A percentile compares a stretch with the other conserved stretches of the same genome.
phyloP scores from a whole-genome alignment of 345 rosid genomes.

The Aurinia saxatilis region DNA sequence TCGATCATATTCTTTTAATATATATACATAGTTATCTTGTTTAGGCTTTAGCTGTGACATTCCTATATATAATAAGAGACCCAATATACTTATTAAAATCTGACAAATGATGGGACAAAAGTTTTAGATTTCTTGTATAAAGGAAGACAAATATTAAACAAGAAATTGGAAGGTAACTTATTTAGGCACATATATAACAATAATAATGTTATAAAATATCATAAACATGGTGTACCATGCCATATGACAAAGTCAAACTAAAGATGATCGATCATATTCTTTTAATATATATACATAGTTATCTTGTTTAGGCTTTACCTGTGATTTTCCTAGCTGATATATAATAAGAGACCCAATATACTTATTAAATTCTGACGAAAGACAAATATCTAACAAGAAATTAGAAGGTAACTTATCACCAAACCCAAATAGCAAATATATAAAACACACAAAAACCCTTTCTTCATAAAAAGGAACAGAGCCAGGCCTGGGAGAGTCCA shows the following conservation, averaged over 20 bases:
- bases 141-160: too few relatives aligned
- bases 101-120: not conserved
- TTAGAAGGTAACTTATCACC: conserved; percentile 8
- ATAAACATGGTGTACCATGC: not conserved
- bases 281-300: not conserved
- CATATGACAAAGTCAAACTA: not conserved
- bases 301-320: not conserved
- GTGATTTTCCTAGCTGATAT: not conserved
- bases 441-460: not conserved
- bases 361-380: not conserved
- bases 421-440: conserved; percentile 4
- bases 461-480: too few relatives aligned
- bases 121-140: not conserved
- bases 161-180: not conserved
- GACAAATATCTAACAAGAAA: conserved; percentile 8
- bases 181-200: not conserved
- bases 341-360: not conserved
- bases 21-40: not conserved
- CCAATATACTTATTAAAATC: not conserved
- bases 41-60: not conserved
- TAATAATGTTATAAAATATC: not conserved
- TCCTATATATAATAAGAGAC: not conserved
- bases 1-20: not conserved
- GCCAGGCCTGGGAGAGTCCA: too few relatives aligned
- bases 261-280: not conserved